Evolutionary conservation across 805 yeast genomes (phyloP), one percentile per base, ranked within the genome.

Genomic region (Torulaspora microellipsoides): DNA sequence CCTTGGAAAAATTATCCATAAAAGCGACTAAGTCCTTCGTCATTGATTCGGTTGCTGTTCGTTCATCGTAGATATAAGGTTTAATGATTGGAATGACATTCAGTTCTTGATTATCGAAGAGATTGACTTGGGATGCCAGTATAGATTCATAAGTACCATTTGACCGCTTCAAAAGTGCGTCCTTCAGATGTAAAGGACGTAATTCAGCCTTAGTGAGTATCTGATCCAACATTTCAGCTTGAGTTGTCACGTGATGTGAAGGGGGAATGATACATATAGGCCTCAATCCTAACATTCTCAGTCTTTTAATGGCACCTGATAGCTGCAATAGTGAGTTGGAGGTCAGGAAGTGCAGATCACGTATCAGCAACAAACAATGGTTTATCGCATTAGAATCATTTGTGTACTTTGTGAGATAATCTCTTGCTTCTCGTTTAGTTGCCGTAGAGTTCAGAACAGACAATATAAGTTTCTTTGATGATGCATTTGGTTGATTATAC

Each of bases 391-490:
- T 39, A 2, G 50, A 44, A 13, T 52, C 58, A 36, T 54, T 40
- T 1, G 73, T 65, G 59, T 90, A 91, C 58, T 83, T 85, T 29
- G 77, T 70, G 36, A 91, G 66, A 59, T 90, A 91, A 51, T 83
- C 84, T 49, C 78, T 75, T 4, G 96, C 95, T 59, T 91, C 98
- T 47, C 99, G 72, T 61, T 88, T 90, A 1, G 98, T 91, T 5
- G 97, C 95, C 3, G 97, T 86, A 1, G 96, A 82, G 56, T 83
- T 83, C 45, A 91, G 70, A 17, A 91, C 89, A 1, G 96, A 81
- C 13, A 88, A 68, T n/a, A 91, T 82, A 39, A 91, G 68, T 42
- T 85, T 86, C 51, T 79, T 72, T 6, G 64, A 55, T n/a, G 57
- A 38, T 2, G 54, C 47, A 53, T 61, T 60, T 10, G 56, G 62